phyloP scores from a whole-genome alignment of 2,329 filamentous ascomycete species.

The Onygenales sp. region DNA sequence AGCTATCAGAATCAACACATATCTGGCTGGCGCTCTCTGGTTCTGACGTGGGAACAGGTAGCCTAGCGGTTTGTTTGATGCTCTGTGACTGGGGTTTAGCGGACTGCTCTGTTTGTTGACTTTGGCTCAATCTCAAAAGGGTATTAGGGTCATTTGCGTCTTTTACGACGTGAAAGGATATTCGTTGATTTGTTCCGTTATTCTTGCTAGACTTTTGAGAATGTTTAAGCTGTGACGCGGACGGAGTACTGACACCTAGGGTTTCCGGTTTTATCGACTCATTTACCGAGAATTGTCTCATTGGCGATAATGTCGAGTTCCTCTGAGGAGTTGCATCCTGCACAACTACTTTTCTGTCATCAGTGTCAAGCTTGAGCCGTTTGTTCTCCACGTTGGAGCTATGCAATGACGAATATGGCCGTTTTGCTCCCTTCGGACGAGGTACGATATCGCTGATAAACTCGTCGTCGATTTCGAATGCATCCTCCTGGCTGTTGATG shows the following conservation, averaged over 20 bases:
- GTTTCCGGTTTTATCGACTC: background rate
- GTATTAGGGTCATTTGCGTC: constrained; percentile 59
- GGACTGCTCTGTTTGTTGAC: constrained; percentile 34
- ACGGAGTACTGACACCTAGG: constrained; percentile 7
- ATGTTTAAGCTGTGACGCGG: constrained; percentile 15
- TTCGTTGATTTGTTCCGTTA: constrained; percentile 31
- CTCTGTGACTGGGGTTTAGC: background rate
- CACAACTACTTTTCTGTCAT: background rate
- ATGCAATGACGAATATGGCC: constrained; percentile 2
- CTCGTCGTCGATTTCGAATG: constrained; percentile 24
- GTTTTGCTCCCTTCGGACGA: constrained; percentile 16
- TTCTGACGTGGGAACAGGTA: background rate
- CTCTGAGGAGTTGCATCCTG: background rate
- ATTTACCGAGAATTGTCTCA: background rate
- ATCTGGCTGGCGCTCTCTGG: background rate
- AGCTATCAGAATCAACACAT: background rate
- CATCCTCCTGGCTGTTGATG: constrained; percentile 19
- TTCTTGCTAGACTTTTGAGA: constrained; percentile 19
- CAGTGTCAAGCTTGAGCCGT: constrained; percentile 1
- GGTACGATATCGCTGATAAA: constrained; percentile 17
- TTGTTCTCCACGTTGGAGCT: constrained; percentile 3
- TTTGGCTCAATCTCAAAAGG: constrained; percentile 57
- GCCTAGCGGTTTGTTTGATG: background rate
- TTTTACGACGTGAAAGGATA: constrained; percentile 69
- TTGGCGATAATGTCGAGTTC: too few relatives aligned